Evolutionary conservation across 345 rosid genomes (phyloP).

Genomic region (Gossypium raimondii): DNA sequence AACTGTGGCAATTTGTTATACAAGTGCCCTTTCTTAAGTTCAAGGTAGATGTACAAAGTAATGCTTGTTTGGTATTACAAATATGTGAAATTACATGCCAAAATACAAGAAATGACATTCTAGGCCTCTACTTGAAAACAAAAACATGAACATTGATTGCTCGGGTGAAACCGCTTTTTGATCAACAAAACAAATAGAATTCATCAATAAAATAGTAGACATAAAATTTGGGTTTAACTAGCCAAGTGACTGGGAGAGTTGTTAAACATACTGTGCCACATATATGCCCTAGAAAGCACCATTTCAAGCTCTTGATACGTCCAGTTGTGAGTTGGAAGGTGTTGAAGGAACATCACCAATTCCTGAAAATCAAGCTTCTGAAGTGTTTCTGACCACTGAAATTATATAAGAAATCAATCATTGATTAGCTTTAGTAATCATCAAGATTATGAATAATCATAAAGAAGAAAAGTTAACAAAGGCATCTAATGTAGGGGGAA

Average conservation of each 20-base stretch:
- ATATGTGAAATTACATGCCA: constrained; percentile 19
- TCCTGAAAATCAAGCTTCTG: constrained; percentile 95
- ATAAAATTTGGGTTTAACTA: constrained; percentile 23
- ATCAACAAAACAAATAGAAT: background rate
- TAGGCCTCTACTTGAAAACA: constrained; percentile 6
- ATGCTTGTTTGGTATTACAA: constrained; percentile 18
- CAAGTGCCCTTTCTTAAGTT: background rate
- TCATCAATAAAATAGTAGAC: background rate
- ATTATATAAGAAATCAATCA: background rate
- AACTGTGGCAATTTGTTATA: background rate
- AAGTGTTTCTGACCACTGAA: constrained; percentile 87
- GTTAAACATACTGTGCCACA: constrained; percentile 97
- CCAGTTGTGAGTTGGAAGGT: constrained; percentile 89
- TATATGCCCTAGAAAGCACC: constrained; percentile 80
- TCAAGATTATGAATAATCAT: background rate
- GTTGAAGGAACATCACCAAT: constrained; percentile 98
- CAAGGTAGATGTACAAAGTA: constrained; percentile 24
- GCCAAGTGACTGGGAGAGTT: constrained; percentile 67
- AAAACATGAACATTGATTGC: constrained; percentile 13
- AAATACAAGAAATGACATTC: constrained; percentile 9
- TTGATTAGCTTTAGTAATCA: background rate
- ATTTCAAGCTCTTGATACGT: constrained; percentile 82
- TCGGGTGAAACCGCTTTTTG: background rate
- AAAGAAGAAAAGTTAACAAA: background rate
- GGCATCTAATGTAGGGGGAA: background rate